Evolutionary conservation across 129 eudicot genomes (phyloP), one percentile per base, ranked within the genome.

Genomic region (Tagetes erecta): DNA sequence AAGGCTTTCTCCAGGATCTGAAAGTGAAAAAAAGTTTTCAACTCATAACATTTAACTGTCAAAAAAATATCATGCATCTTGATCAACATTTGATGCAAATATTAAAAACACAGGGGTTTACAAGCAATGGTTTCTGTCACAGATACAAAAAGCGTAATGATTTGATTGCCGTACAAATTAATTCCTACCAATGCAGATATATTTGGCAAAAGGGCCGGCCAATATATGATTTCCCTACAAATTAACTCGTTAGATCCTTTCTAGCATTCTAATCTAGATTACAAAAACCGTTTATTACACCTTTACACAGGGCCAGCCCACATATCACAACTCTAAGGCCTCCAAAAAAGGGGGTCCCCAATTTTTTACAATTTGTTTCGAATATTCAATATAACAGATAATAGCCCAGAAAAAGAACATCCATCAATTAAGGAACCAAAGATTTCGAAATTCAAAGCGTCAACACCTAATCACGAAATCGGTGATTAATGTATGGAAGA

Each of bases 1-100:
- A 90, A 67, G 14, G 86, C 95, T 76, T 80, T 82, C 81, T 89
- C 92, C 64, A 93, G 84, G 64, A 87, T 70, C 98, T 93, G 83
- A 39, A 68, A 74, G 33, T 8, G 6, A 55, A 35, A 1, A 2
- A 14, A 78, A 14, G 31, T 20, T 12, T 66, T 68, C 33, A 57
- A 44, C 36, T 36, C 8, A 14, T 51, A 8, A 34, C 68, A 47
- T 38, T 49, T 41, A 10, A 0, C 36, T 77, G 49, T 35, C 50
- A 36, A 60, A 59, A 10, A 5, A 38, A 46, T 12, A 70, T 30
- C 2, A 4, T 12, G 30, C 9, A 56, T 68, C 30, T 65, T 30
- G n/a, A 65, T 66, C 46, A 52, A 2, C 65, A 38, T 27, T 64
- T 67, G 33, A 14, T 53, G 30, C 12, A 33, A 33, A 3, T 1